Evolutionary conservation across 345 rosid species (phyloP).

Genomic region (Brassica napus): DNA sequence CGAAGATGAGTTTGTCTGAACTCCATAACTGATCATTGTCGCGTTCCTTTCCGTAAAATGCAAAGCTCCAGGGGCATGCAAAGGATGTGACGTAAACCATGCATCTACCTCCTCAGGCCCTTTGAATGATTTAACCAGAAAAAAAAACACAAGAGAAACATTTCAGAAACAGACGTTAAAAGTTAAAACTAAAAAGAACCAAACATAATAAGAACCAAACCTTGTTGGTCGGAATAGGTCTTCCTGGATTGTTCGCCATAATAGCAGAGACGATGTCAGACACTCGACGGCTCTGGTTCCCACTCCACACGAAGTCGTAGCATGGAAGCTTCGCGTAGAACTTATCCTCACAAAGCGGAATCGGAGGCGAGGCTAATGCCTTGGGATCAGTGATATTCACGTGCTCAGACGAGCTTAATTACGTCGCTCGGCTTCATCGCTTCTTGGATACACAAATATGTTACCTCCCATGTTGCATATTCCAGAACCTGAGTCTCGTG

Average conservation of each 20-base stretch:
- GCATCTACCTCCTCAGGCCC: constrained; percentile 62
- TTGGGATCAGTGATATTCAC: constrained; percentile 48
- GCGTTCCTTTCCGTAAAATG: constrained; percentile 62
- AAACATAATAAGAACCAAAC: constrained; percentile 34
- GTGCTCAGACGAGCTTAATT: constrained; percentile 42
- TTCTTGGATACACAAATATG: constrained; percentile 59
- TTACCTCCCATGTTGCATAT: constrained; percentile 78
- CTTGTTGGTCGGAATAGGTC: constrained; percentile 63
- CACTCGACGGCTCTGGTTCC: constrained; percentile 54
- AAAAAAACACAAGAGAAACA: neutral
- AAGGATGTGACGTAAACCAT: constrained; percentile 62
- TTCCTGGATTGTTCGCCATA: constrained; percentile 68
- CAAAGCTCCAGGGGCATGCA: constrained; percentile 70
- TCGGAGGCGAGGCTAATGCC: constrained; percentile 49
- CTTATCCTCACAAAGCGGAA: constrained; percentile 83
- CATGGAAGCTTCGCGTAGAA: constrained; percentile 58
- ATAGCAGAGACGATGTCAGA: constrained; percentile 51
- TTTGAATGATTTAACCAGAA: constrained; percentile 64
- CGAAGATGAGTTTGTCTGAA: constrained; percentile 79
- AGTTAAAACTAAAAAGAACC: neutral
- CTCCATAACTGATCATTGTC: constrained; percentile 67
- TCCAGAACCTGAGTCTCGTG: constrained; percentile 67
- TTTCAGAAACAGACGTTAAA: neutral
- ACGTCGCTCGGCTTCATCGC: constrained; percentile 40
- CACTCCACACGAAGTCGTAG: constrained; percentile 89